phyloP scores from a whole-genome alignment of 2,329 filamentous ascomycete genomes.

The Zymoseptoria passerinii region DNA sequence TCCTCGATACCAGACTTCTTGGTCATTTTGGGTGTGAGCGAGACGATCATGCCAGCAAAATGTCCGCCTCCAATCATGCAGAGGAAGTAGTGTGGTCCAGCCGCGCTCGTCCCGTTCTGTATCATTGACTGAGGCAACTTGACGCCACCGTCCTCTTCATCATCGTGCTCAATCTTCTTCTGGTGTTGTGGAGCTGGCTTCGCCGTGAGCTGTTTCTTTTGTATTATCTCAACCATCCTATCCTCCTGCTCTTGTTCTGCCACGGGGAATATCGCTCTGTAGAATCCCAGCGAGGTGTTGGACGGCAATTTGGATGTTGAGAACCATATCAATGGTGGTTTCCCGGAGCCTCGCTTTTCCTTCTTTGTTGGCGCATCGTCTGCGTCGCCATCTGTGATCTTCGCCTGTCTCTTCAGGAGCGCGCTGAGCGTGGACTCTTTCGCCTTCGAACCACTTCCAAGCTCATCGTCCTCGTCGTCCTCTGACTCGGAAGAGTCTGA shows the following conservation, averaged over 20 bases:
- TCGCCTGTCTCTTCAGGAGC: slow-evolving; percentile 75
- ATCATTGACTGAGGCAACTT: slow-evolving; percentile 37
- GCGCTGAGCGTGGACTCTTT: slow-evolving; percentile 66
- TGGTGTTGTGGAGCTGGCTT: slow-evolving; percentile 40
- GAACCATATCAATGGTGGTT: slow-evolving; percentile 78
- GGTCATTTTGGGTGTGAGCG: slow-evolving; percentile 68
- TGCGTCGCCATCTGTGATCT: slow-evolving; percentile 50
- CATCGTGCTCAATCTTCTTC: slow-evolving; percentile 29
- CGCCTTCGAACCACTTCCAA: slow-evolving; percentile 34
- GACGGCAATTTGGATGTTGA: slow-evolving; percentile 63
- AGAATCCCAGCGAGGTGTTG: slow-evolving; percentile 76
- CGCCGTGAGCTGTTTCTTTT: slow-evolving; percentile 67
- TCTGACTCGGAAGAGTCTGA: slow-evolving; percentile 53
- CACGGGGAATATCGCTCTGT: slow-evolving; percentile 68
- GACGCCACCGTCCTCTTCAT: slow-evolving; percentile 50
- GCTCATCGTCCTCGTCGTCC: slow-evolving; percentile 61
- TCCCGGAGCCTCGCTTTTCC: slow-evolving; percentile 51
- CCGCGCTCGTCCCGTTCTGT: slow-evolving; percentile 44
- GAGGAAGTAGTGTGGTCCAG: slow-evolving; percentile 80
- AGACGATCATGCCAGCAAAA: slow-evolving; percentile 94
- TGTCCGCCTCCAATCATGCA: slow-evolving; percentile 99
- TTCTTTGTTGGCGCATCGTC: slow-evolving; percentile 42
- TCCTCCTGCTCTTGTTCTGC: slow-evolving; percentile 60
- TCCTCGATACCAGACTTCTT: slow-evolving; percentile 68
- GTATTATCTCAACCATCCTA: slow-evolving; percentile 57